Evolutionary conservation across 352 stramenopile species (phyloP), one percentile per base, ranked within the genome.

Genomic region (Phytophthora multivora): DNA sequence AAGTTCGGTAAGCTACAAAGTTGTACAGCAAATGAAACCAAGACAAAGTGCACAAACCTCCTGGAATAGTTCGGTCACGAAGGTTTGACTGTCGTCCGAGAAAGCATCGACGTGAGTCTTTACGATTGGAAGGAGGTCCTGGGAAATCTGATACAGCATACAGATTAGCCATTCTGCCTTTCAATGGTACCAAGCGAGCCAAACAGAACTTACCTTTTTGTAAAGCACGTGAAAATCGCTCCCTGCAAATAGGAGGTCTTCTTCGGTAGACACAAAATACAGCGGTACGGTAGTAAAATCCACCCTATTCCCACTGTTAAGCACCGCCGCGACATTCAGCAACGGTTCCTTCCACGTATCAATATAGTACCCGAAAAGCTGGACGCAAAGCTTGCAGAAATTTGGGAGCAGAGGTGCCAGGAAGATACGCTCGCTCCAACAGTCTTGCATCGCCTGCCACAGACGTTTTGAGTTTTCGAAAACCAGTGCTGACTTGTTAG

Each of bases 151-250:
- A 13, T 40, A 18, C 2, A 21, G 58, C 28, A 72, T 12, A 13
- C 33, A 23, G 53, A 11, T 39, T 42, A 55, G 30, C 2, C 26
- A 40, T 25, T 18, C 13, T 19, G 28, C 10, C 5, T 21, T 30
- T 16, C 21, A 39, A 28, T 4, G 40, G 31, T 8, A 9, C 49
- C 16, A 43, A 36, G 21, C 8, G 8, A 8, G 16, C 6, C 35
- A 11, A 28, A 45, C 38, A 33, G 2, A 15, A 58, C 54, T 9
- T 51, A 95, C 86, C 62, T 88, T 88, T 16, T 70, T 45, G 3
- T 59, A 47, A 3, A 96, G 58, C 18, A 88, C 21, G 13, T 88
- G 76, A n/a, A 94, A 89, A 46, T 96, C 83, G 21, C 77, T 91
- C 38, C 75, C 87, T 35, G 82, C 80, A 47, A 69, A 80, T 7